Percentiles rank a stretch among this genome's conserved stretches.
These are phyloP conservation scores for Typha latifolia DNA, from an alignment of 176 grass and related monocot genomes.

Conservation along the genomic window DNA sequence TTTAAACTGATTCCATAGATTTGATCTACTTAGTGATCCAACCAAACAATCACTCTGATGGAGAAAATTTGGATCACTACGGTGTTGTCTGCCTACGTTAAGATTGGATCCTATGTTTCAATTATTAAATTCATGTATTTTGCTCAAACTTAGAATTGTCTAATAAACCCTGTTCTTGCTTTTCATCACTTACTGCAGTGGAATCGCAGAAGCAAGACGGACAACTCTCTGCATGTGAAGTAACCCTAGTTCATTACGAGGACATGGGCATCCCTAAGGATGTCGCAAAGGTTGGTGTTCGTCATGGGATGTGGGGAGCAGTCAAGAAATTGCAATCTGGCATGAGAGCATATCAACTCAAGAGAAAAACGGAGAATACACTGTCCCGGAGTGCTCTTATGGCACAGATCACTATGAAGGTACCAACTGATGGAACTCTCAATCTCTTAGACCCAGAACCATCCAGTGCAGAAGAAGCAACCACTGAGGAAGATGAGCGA, in stretches of 20 bases:
- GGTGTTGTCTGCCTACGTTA: no score
- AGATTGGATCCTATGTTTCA: no score
- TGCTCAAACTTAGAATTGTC: background rate
- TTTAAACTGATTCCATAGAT: no score
- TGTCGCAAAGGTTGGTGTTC: conserved; percentile 78
- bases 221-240: conserved; percentile 75
- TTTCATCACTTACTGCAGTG: conserved; percentile 30
- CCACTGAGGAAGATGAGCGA: conserved; percentile 7
- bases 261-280: conserved; percentile 98
- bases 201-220: conserved; percentile 69
- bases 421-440: conserved; percentile 20
- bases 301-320: conserved; percentile 97
- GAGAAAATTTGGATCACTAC: no score
- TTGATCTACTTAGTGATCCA: no score
- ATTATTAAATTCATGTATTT: background rate
- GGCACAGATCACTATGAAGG: conserved; percentile 55
- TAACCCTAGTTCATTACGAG: conserved; percentile 83
- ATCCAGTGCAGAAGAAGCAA: conserved; percentile 4
- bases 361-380: conserved; percentile 31
- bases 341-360: conserved; percentile 72
- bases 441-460: conserved; percentile 12
- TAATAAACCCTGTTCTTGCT: background rate
- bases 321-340: conserved; percentile 86
- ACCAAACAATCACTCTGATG: no score
- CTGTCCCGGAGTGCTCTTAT: conserved; percentile 45